Base-by-base conservation (phyloP, 1,284 basidiomycete genomes). In the Inonotus obliquus region DNA sequence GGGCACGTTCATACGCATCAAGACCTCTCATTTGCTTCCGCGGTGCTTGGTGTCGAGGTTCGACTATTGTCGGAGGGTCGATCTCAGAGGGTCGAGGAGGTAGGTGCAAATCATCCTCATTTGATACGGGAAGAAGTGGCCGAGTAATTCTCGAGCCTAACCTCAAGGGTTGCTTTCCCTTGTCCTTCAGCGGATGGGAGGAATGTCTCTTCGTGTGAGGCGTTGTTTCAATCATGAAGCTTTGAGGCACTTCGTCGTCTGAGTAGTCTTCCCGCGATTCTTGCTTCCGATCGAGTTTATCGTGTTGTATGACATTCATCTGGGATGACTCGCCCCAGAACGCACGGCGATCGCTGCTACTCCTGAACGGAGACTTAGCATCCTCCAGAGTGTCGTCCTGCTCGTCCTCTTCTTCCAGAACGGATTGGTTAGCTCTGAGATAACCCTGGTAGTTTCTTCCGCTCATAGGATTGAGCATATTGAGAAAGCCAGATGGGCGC, bases 1-100 rank as follows among this genome's bases (percentile, higher is more conserved):
- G 73, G 0, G 96, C 96, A 66, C 86, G 86, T 73, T 98, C 94
- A 71, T 93, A 89, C 14, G 86, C 86, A 69, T 93, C 89, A 61
- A 96, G 72, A 2, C 92, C 91, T 53, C 83, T 79, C 80, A 87
- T 82, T 59, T 76, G 78, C 65, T 77, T 64, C 29, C 56, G 63
- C 25, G 55, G 53, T 13, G 27, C 27, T 27, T 64, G 47, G 10
- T 29, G 29, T 23, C 47, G 54, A 11, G 63, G 44, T 45, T 65
- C 48, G 44, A 57, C 59, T 35, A 25, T 55, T 1, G 57, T 38
- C 21, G 62, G 56, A 49, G 62, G 51, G 62, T 83, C 79, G 27
- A 87, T 66, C 65, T 87, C 87, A 51, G 86, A 87, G 1, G 87
- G 87, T 65, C 83, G 77, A n/a, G 83, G 83, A n/a, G 86, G 86